Percentiles rank a stretch among this genome's conserved stretches.
Evolutionary conservation across 2,329 filamentous ascomycete genomes (phyloP).

Genomic region (Coniochaeta sp.): DNA sequence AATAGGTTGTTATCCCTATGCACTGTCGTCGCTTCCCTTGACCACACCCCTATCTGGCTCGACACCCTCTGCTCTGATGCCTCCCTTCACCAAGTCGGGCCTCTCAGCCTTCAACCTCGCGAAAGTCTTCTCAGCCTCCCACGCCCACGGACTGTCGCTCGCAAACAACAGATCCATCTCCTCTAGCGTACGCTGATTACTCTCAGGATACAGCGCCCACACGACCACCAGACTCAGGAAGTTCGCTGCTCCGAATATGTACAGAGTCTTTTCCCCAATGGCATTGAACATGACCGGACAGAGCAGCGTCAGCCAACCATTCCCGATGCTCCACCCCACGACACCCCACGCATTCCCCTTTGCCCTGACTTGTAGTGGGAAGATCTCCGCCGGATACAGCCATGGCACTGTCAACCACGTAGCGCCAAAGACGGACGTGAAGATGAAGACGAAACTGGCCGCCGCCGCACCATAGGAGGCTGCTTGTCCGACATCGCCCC

Average conservation of each 20-base stretch:
- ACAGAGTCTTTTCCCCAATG: slow-evolving; percentile 64
- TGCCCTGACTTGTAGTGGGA: slow-evolving; percentile 62
- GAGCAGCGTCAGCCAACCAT: slow-evolving; percentile 35
- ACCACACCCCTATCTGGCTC: too few relatives aligned
- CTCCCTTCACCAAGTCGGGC: slow-evolving; percentile 10
- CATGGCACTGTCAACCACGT: slow-evolving; percentile 44
- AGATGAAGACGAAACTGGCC: slow-evolving; percentile 31
- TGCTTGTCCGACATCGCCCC: slow-evolving; percentile 24
- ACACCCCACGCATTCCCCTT: slow-evolving; percentile 73
- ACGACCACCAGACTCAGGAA: slow-evolving; percentile 60
- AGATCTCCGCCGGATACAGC: slow-evolving; percentile 63
- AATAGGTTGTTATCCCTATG: too few relatives aligned
- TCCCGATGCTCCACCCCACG: slow-evolving; percentile 69
- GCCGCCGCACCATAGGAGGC: slow-evolving; percentile 21
- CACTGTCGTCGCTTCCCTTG: too few relatives aligned
- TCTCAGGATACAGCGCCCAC: slow-evolving; percentile 69
- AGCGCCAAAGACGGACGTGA: slow-evolving; percentile 31
- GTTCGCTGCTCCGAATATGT: slow-evolving; percentile 66
- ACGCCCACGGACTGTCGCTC: too few relatives aligned
- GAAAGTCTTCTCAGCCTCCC: slow-evolving; percentile 14
- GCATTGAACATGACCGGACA: slow-evolving; percentile 53
- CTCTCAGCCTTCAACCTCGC: slow-evolving; percentile 10
- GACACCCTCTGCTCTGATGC: too few relatives aligned
- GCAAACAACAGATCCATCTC: slow-evolving; percentile 71
- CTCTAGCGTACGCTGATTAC: slow-evolving; percentile 65